A percentile compares a stretch with the other conserved stretches of the same genome.
These are phyloP conservation scores for Elymus sibiricus DNA, from an alignment of 176 grass and related monocot species.

Conservation along the genomic window DNA sequence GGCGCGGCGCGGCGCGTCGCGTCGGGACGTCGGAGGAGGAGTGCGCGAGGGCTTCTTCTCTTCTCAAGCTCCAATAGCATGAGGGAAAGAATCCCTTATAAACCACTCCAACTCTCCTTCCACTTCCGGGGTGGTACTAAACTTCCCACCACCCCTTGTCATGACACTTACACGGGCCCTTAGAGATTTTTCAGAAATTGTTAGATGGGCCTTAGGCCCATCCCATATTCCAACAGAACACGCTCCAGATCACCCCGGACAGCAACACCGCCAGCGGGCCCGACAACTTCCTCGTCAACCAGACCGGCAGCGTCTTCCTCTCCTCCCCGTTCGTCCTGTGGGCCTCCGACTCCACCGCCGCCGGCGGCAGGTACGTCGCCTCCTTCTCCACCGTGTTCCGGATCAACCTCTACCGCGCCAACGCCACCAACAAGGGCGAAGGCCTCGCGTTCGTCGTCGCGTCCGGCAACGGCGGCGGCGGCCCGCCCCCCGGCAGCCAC, in stretches of 20 bases:
- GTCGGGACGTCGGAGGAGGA: too few relatives aligned
- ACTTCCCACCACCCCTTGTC: too few relatives aligned
- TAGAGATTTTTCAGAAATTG: too few relatives aligned
- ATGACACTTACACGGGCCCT: too few relatives aligned
- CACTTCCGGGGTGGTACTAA: too few relatives aligned
- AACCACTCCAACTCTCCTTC: too few relatives aligned
- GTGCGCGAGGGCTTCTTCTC: too few relatives aligned
- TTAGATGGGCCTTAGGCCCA: too few relatives aligned
- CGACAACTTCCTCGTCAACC: constrained; percentile 29
- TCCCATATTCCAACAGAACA: too few relatives aligned
- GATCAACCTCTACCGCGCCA: constrained; percentile 47
- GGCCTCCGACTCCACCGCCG: not conserved
- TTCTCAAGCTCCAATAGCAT: too few relatives aligned
- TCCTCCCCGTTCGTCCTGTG: constrained; percentile 35
- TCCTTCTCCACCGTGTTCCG: constrained; percentile 71
- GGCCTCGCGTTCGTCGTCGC: constrained; percentile 72
- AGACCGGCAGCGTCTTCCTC: constrained; percentile 52
- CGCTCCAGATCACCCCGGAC: constrained; percentile 86
- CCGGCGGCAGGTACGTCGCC: constrained; percentile 26
- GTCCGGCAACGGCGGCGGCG: not conserved
- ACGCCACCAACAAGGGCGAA: constrained; percentile 28
- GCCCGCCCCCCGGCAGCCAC: constrained; percentile 23
- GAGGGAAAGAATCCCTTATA: too few relatives aligned
- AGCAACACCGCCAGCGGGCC: not conserved
- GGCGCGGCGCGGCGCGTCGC: too few relatives aligned